These are phyloP conservation scores for Heliamphora ciliata DNA, from an alignment of 179 eudicot genomes.

Conservation along the genomic window DNA sequence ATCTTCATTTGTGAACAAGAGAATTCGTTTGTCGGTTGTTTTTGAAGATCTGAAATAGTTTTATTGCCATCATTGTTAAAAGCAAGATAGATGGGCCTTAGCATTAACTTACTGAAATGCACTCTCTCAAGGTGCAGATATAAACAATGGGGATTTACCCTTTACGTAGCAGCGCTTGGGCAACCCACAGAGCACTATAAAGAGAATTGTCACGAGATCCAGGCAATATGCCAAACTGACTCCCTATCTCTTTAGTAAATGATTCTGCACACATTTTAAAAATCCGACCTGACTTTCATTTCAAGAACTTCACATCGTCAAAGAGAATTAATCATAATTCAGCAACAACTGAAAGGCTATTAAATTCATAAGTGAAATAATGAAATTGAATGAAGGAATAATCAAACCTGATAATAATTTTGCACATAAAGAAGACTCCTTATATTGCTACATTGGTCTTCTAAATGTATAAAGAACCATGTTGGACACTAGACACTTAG, in stretches of 20 bases:
- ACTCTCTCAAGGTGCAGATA: not conserved
- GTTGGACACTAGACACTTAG: too few species aligned
- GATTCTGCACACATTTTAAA: conserved; percentile 42
- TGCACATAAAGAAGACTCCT: conserved; percentile 8
- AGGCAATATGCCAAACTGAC: conserved; percentile 70
- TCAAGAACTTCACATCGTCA: conserved; percentile 5
- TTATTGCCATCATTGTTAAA: not conserved
- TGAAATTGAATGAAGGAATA: too few species aligned
- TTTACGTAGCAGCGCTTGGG: conserved; percentile 88
- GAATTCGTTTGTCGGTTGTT: conserved; percentile 75
- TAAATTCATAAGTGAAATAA: not conserved
- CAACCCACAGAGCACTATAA: conserved; percentile 94
- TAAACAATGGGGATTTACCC: conserved; percentile 41
- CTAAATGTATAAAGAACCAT: too few species aligned
- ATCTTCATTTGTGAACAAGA: conserved; percentile 87
- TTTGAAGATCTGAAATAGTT: conserved; percentile 61
- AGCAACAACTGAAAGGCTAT: not conserved
- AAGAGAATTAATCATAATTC: not conserved
- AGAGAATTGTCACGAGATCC: conserved; percentile 85
- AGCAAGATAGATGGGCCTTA: not conserved
- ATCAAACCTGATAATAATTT: not conserved
- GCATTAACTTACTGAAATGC: not conserved
- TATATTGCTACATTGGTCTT: not conserved
- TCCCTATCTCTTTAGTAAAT: conserved; percentile 68
- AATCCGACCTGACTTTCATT: conserved; percentile 3